Conservation (phyloP, 2,329 filamentous ascomycete genomes). For the Colletotrichum siamense region DNA sequence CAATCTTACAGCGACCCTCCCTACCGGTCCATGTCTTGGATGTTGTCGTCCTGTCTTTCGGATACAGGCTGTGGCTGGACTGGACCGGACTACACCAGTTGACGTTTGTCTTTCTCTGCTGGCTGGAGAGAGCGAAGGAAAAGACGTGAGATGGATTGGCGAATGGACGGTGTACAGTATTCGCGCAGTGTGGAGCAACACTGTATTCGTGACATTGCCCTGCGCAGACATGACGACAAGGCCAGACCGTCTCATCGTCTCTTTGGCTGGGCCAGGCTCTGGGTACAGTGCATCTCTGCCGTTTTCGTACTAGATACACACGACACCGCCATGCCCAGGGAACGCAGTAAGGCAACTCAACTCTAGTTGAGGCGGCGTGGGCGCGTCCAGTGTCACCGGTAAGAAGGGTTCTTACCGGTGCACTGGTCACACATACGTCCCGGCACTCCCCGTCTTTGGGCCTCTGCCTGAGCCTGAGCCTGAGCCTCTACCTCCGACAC, state of each 20-base stretch:
- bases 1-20: background rate
- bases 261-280: background rate
- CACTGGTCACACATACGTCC: background rate
- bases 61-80: background rate
- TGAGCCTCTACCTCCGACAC: slow-evolving; percentile 1
- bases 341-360: background rate
- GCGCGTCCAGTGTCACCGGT: background rate
- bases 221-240: slow-evolving; percentile 13
- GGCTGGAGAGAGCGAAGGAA: background rate
- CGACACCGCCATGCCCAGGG: background rate
- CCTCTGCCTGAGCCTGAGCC: background rate
- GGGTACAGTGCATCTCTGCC: background rate
- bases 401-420: background rate
- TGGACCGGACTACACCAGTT: background rate
- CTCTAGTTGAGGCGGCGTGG: background rate
- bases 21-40: background rate
- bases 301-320: background rate
- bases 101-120: background rate
- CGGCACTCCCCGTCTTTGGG: background rate
- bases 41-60: background rate
- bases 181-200: background rate
- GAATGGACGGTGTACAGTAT: background rate
- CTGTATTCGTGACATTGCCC: slow-evolving; percentile 21
- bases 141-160: background rate
- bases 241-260: background rate